Evolutionary conservation across 1,284 basidiomycete species (phyloP), one percentile per base, ranked within the genome.

Genomic region (Trametes pubescens): DNA sequence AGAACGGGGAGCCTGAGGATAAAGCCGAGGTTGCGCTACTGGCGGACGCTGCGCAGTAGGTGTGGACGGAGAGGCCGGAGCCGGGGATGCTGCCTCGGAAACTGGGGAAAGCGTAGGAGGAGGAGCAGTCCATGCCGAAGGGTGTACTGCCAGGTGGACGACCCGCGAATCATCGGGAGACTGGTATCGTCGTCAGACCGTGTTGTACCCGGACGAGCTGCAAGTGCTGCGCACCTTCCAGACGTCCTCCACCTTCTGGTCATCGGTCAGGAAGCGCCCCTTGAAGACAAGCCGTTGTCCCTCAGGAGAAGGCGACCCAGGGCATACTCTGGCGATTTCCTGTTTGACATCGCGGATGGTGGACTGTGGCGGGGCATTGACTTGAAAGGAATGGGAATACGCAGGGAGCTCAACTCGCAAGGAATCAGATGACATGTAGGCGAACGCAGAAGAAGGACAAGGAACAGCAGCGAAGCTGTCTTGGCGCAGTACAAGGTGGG

Each of bases 211-310:
- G 52, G 16, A 51, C 11, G 49, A 24, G 64, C 16, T 16, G 32
- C 49, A 54, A 9, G 34, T 37, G 32, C 48, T 4, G 73, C 83
- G 71, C 69, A 89, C 90, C 83, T 86, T 86, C 90, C 91, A 92
- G 48, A 93, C 77, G 53, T 86, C 83, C 60, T 81, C 78, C 24
- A 93, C 80, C 68, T 80, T 84, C 79, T 93, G 90, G 47, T 82
- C 79, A 75, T 93, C 88, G 29, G 75, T 77, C 54, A 93, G 78
- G 71, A 84, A 81, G 51, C 91, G 84, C 21, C 91, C 91, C 71
- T 87, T 83, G 84, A 87, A 92, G 64, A 93, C 88, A 65, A 93
- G 81, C 62, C 89, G 81, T 76, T 93, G 91, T 16, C 91, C 90
- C 18, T 86, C 84, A 18, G 85, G 81, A 40, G 78, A 82, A 51